Percentiles rank a stretch among this genome's conserved stretches.
These are phyloP conservation scores for Colletotrichum limetticola DNA, from an alignment of 2,329 filamentous ascomycete species.

Conservation along the genomic window DNA sequence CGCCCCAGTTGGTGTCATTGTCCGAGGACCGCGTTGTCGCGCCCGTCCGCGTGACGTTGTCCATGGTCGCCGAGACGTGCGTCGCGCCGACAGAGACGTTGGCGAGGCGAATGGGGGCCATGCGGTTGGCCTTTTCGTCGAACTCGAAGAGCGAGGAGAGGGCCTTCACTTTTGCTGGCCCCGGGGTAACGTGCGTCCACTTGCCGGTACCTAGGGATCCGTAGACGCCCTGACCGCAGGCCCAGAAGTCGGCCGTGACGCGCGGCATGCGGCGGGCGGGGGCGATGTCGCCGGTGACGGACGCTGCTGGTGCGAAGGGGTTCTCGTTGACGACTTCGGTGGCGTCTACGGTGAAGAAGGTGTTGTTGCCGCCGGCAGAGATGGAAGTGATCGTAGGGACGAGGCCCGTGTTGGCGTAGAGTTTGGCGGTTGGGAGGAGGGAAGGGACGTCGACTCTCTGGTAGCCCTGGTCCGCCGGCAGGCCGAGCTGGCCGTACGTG, in stretches of 20 bases:
- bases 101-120: slow-evolving; percentile 82
- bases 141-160: slow-evolving; percentile 89
- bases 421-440: slow-evolving; percentile 74
- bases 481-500: slow-evolving; percentile 88
- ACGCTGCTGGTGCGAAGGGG: neutral
- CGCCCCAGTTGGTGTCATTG: slow-evolving; percentile 87
- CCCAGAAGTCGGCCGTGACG: slow-evolving; percentile 82
- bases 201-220: slow-evolving; percentile 86
- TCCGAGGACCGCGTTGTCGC: slow-evolving; percentile 61
- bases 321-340: slow-evolving; percentile 62
- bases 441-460: slow-evolving; percentile 76
- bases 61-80: slow-evolving; percentile 85
- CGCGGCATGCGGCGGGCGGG: slow-evolving; percentile 45
- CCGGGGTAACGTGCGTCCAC: slow-evolving; percentile 87
- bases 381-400: slow-evolving; percentile 78
- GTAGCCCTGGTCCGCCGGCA: slow-evolving; percentile 72
- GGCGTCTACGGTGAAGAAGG: slow-evolving; percentile 88
- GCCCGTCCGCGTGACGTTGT: slow-evolving; percentile 78
- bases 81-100: slow-evolving; percentile 80
- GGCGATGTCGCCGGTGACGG: slow-evolving; percentile 34
- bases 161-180: slow-evolving; percentile 82
- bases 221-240: slow-evolving; percentile 86
- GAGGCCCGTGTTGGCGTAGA: slow-evolving; percentile 76
- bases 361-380: slow-evolving; percentile 87
- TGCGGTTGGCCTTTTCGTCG: slow-evolving; percentile 75